Evolutionary conservation across 306 rosid species (phyloP).

Genomic region (Prinsepia uniflora): DNA sequence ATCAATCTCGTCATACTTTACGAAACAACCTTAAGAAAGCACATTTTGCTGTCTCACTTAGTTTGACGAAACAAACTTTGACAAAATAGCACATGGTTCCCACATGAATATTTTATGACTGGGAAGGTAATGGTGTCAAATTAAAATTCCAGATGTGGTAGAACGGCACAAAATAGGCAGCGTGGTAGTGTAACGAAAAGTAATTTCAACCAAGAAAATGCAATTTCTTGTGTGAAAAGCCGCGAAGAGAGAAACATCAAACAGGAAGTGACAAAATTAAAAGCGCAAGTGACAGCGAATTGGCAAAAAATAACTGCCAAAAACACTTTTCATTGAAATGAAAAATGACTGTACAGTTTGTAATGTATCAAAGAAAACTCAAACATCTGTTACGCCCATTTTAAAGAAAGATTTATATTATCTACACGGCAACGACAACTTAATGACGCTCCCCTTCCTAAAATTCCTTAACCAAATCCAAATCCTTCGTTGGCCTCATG

Average conservation of each 20-base stretch:
- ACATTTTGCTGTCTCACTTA: too few species aligned
- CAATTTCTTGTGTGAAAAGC: too few species aligned
- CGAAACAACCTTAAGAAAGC: too few species aligned
- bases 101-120: too few species aligned
- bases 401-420: slow-evolving; percentile 43
- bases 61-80: too few species aligned
- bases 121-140: too few species aligned
- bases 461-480: slow-evolving; percentile 65
- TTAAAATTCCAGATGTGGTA: too few species aligned
- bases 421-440: slow-evolving; percentile 34
- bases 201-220: too few species aligned
- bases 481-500: slow-evolving; percentile 96
- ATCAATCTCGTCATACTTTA: too few species aligned
- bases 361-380: slow-evolving; percentile 45
- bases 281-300: background rate
- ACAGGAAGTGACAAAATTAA: background rate
- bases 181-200: too few species aligned
- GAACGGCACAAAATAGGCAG: too few species aligned
- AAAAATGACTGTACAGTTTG: slow-evolving; percentile 68
- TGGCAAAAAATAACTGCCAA: slow-evolving; percentile 59
- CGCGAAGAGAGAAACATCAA: background rate
- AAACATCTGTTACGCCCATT: slow-evolving; percentile 39
- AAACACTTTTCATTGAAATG: slow-evolving; percentile 64
- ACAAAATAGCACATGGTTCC: too few species aligned
- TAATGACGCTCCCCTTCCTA: background rate